Conservation (phyloP, 768 basidiomycete genomes). For the Hygrocybe punicea region DNA sequence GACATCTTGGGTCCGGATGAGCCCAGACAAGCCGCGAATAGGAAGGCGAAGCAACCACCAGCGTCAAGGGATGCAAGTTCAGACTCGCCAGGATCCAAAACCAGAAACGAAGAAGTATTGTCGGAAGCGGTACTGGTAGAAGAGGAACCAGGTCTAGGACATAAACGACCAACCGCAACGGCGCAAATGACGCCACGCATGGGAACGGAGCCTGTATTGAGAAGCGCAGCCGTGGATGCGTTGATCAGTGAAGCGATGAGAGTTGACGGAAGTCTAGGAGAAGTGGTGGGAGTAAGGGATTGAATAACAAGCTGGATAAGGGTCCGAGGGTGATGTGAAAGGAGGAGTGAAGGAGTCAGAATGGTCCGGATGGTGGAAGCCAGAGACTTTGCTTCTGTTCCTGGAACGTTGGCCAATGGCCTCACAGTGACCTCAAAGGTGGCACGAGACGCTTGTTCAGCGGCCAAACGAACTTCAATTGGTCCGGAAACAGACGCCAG, state of each 20-base stretch:
- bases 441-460: constrained; percentile 68
- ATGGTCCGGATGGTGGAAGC: constrained; percentile 52
- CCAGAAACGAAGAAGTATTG: constrained; percentile 15
- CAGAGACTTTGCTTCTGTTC: constrained; percentile 63
- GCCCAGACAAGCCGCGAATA: constrained; percentile 38
- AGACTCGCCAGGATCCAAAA: constrained; percentile 53
- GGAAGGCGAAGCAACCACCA: constrained; percentile 69
- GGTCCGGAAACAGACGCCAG: constrained; percentile 78
- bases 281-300: constrained; percentile 38
- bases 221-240: constrained; percentile 61
- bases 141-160: background rate
- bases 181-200: constrained; percentile 76
- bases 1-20: background rate
- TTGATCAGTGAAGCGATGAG: constrained; percentile 68
- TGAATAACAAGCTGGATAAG: constrained; percentile 79
- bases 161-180: constrained; percentile 49
- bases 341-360: constrained; percentile 60
- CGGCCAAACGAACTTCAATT: constrained; percentile 65
- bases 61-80: constrained; percentile 38
- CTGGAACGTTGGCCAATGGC: constrained; percentile 65
- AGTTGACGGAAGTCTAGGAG: constrained; percentile 23
- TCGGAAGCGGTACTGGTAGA: constrained; percentile 9
- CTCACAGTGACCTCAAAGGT: constrained; percentile 73
- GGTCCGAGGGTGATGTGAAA: constrained; percentile 66
- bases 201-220: constrained; percentile 67